Evolutionary conservation across 106 monocot species (phyloP).

Genomic region (Posidonia australis): DNA sequence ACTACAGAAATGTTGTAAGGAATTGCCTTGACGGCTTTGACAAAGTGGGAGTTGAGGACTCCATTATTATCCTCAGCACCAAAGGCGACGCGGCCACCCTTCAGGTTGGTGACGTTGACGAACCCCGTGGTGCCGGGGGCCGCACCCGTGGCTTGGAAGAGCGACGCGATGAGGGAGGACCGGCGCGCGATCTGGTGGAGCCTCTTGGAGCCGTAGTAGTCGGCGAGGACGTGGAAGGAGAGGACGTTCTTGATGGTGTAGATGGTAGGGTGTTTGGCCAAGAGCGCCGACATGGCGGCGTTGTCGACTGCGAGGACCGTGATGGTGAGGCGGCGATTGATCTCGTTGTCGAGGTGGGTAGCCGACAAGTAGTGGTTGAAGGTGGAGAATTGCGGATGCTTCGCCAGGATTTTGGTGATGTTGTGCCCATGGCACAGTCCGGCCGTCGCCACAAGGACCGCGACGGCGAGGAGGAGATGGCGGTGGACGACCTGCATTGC

Average conservation of each 20-base stretch:
- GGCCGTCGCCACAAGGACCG: not conserved
- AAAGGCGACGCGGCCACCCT: conserved; percentile 34
- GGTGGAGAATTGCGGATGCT: conserved; percentile 47
- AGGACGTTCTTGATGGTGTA: conserved; percentile 36
- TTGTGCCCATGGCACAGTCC: conserved; percentile 32
- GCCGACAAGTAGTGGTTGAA: conserved; percentile 64
- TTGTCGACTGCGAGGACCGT: conserved; percentile 63
- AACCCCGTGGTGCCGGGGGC: conserved; percentile 52
- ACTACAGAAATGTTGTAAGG: conserved; percentile 50
- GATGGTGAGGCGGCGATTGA: conserved; percentile 53
- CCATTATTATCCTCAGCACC: conserved; percentile 19
- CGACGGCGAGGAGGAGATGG: not conserved
- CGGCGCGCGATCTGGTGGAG: conserved; percentile 44
- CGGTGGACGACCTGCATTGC: conserved; percentile 2
- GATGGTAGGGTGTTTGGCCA: conserved; percentile 23
- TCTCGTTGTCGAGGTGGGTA: conserved; percentile 49
- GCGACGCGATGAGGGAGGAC: conserved; percentile 31
- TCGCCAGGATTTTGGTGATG: conserved; percentile 60
- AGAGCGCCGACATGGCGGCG: conserved; percentile 35
- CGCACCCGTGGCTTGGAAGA: conserved; percentile 53
- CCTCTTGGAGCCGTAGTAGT: conserved; percentile 56
- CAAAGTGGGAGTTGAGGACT: conserved; percentile 14
- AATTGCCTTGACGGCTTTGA: conserved; percentile 42
- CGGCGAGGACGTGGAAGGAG: conserved; percentile 43
- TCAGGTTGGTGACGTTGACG: conserved; percentile 47